phyloP scores from a whole-genome alignment of 73 alveolate species.

The Uronychia setigera region DNA sequence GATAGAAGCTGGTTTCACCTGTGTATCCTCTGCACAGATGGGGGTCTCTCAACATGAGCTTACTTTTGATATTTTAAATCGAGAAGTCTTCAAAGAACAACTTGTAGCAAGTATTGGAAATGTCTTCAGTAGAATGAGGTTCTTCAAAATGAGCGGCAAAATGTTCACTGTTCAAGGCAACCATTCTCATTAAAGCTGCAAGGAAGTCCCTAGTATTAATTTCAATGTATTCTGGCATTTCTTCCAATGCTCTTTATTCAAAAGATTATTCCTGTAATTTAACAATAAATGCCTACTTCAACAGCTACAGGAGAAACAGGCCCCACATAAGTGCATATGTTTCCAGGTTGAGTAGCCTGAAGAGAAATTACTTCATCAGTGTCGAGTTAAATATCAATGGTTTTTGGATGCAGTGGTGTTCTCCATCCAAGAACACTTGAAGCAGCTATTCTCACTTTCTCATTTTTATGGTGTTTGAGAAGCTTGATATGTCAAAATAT shows the following conservation, averaged over 20 bases:
- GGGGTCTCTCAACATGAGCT: constrained; percentile 16
- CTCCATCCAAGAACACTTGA: constrained; percentile 83
- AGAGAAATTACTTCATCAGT: constrained; percentile 70
- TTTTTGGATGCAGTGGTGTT: constrained; percentile 68
- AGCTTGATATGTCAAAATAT: neutral
- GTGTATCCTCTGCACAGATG: constrained; percentile 7
- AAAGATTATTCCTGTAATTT: constrained; percentile 58
- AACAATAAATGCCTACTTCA: constrained; percentile 39
- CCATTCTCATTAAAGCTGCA: constrained; percentile 89
- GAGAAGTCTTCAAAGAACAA: constrained; percentile 9
- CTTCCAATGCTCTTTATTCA: constrained; percentile 58
- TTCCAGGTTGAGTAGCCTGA: constrained; percentile 85
- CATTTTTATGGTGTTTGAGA: constrained; percentile 63
- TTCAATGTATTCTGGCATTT: constrained; percentile 74
- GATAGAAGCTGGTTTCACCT: constrained; percentile 13
- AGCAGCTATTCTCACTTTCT: constrained; percentile 85
- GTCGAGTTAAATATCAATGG: constrained; percentile 75
- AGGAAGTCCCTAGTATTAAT: constrained; percentile 89
- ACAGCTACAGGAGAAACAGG: constrained; percentile 76
- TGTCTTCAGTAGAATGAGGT: constrained; percentile 63
- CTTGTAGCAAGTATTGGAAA: constrained; percentile 55
- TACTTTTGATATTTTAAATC: neutral
- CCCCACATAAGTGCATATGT: constrained; percentile 86
- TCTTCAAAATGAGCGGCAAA: constrained; percentile 69
- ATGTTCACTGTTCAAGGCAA: constrained; percentile 83